Evolutionary conservation across 139 green algal species (phyloP), one percentile per base, ranked within the genome.

Genomic region (Yamagishiella unicocca): DNA sequence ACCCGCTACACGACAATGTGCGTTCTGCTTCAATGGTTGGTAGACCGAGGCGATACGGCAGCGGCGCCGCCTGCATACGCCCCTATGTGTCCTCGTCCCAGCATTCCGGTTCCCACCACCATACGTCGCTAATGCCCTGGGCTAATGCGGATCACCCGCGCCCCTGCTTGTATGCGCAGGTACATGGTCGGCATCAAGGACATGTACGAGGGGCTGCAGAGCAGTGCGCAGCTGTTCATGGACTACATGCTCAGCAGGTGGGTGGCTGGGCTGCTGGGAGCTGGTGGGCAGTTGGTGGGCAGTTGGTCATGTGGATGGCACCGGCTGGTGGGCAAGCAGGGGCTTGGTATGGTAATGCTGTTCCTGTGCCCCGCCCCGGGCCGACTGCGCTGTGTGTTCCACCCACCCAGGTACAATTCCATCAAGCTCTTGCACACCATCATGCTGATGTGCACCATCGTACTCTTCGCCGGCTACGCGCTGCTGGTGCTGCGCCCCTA

Each of bases 201-300:
- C 73, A 58, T 89, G 38, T 89, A 89, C 84, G 84, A 89, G 45
- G 84, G 84, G 31, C 73, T 89, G 37, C 70, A 82, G 73, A 68
- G 27, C 58, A 53, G 10, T 17, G 72, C 84, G 4, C 42, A 83
- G n/a, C 55, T 89, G 22, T 89, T 84, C 58, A 62, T 84, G 37
- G 45, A 83, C 61, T 82, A 62, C 42, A 55, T 50, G 29, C 55
- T 89, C 0, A n/a, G 8, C 71, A 54, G 70, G 67, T 87, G 55
- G n/a, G n/a, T n/a, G n/a, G n/a, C n/a, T n/a, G n/a, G n/a, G n/a
- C n/a, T n/a, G n/a, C n/a, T n/a, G n/a, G n/a, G n/a, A n/a, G n/a
- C n/a, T n/a, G n/a, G n/a, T n/a, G n/a, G n/a, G n/a, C n/a, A n/a
- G n/a, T n/a, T n/a, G n/a, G n/a, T n/a, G n/a, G n/a, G n/a, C n/a